Evolutionary conservation across 1,284 basidiomycete genomes (phyloP), one percentile per base, ranked within the genome.

Genomic region (Sphaerobolus stellatus): DNA sequence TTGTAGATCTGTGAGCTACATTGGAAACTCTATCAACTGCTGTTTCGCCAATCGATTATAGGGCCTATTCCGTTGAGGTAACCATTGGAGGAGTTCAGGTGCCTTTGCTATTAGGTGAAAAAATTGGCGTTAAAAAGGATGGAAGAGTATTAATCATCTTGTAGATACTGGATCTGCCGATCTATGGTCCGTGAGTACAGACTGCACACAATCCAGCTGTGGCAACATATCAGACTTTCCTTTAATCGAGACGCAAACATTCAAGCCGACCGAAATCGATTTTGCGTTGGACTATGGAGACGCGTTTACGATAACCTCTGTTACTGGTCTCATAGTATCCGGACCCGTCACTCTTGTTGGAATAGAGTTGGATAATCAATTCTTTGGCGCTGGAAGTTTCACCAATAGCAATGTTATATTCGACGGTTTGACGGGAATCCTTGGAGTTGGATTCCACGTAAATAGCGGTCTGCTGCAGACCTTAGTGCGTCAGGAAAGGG

Each of bases 231-330:
- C 60, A 14, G 73, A 80, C 58, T 62, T 68, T 25, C 8, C 6
- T 47, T 25, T 16, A 8, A 24, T 29, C 5, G 20, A 18, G 5
- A 24, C 28, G n/a, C 20, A 65, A 68, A 18, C 63, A 72, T 1
- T 66, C 71, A 8, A 48, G 75, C 11, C 16, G 27, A 29, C 27
- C 5, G n/a, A 25, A 29, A 27, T n/a, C n/a, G n/a, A n/a, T n/a
- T n/a, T n/a, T n/a, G n/a, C n/a, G 9, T 64, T 83, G n/a, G 60
- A 64, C 3, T 84, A 83, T 52, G 82, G 83, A n/a, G 81, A 83
- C 59, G 81, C 81, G 0, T 60, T 54, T 14, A 81, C 78, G 1
- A 78, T 77, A 3, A 82, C 80, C 4, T 75, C 75, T 57, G 81
- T 81, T 1, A 62, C 65, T 36, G 82, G 82, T 1, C 58, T 69